phyloP scores from a whole-genome alignment of 768 basidiomycete species.

The Suillus subaureus region DNA sequence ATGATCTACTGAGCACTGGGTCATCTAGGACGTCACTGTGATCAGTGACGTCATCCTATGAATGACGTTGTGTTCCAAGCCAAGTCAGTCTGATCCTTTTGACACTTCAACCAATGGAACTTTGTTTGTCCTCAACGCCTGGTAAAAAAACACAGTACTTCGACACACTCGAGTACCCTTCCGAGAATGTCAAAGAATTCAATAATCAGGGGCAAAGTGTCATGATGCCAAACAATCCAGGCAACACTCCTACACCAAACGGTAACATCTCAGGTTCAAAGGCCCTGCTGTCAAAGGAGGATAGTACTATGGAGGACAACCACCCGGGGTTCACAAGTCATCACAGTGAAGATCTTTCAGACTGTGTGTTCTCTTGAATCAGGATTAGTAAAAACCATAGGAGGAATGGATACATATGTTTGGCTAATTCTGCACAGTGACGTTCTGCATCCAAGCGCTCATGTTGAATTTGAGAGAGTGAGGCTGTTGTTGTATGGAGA shows the following conservation, averaged over 20 bases:
- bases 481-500: no score
- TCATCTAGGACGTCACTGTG: neutral
- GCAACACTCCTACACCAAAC: slow-evolving; percentile 6
- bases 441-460: no score
- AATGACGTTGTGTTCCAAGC: neutral
- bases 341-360: neutral
- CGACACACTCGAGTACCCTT: slow-evolving; percentile 39
- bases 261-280: no score
- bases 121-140: slow-evolving; percentile 16
- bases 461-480: no score
- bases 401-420: no score
- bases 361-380: neutral
- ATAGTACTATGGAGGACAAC: neutral
- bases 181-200: neutral
- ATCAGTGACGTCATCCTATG: neutral
- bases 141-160: slow-evolving; percentile 45
- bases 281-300: neutral
- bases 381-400: no score
- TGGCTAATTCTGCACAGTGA: no score
- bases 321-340: neutral
- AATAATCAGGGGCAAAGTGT: neutral
- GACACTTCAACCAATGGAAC: neutral
- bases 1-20: neutral
- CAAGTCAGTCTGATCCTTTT: neutral
- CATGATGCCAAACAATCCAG: neutral